phyloP scores from a whole-genome alignment of 2,329 filamentous ascomycete species.

The Fusarium palustre region DNA sequence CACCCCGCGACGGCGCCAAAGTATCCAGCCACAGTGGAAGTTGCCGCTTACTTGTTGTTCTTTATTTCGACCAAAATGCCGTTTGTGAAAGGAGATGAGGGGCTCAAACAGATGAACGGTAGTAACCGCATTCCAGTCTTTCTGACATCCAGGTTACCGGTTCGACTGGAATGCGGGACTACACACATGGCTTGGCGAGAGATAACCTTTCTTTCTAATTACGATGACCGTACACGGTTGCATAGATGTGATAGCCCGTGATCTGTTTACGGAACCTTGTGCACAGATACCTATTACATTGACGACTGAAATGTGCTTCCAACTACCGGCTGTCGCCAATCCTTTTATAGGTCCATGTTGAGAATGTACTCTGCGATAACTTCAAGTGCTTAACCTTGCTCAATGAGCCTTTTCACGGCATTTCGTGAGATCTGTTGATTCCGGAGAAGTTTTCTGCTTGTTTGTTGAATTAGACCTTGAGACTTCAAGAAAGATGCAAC shows the following conservation, averaged over 20 bases:
- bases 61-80: neutral
- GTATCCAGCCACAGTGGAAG: conserved; percentile 6
- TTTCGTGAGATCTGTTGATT: neutral
- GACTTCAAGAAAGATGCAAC: fast-evolving
- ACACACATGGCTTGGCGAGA: neutral
- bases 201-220: neutral
- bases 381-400: neutral
- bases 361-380: fast-evolving
- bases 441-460: neutral
- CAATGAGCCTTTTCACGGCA: neutral
- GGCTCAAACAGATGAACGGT: too few relatives aligned
- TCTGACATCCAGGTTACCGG: neutral
- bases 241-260: neutral
- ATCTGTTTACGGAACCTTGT: neutral
- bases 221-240: neutral
- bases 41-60: neutral
- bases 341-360: neutral
- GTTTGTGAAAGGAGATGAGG: neutral
- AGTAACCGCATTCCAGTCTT: conserved; percentile 9
- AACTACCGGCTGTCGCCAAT: neutral
- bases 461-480: neutral
- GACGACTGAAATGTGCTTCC: neutral
- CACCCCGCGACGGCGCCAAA: neutral
- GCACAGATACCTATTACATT: too few relatives aligned
- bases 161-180: neutral